A percentile compares a stretch with the other conserved stretches of the same genome.
Conservation (phyloP, 2,329 filamentous ascomycete species). For the Fusarium phyllophilum region DNA sequence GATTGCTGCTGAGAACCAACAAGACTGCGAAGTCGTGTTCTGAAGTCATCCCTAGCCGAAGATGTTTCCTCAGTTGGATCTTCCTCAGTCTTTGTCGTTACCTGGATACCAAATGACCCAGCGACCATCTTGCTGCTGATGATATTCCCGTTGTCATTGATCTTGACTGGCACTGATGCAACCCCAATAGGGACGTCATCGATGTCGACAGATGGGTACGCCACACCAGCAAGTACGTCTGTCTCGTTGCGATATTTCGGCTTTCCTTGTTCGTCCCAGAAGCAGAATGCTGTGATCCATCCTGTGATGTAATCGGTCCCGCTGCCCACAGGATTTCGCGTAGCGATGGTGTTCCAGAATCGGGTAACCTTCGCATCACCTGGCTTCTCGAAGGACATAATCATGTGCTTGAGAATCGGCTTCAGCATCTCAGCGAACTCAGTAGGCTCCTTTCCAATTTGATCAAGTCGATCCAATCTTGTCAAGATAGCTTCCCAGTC, state of each 20-base stretch:
- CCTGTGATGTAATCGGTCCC: neutral
- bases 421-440: neutral
- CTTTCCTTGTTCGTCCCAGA: neutral
- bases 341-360: neutral
- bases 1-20: neutral
- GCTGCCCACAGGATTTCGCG: neutral
- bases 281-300: neutral
- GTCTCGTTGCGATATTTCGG: neutral
- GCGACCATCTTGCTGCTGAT: neutral
- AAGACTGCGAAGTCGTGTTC: neutral
- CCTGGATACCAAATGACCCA: neutral
- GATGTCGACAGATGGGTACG: neutral
- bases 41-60: neutral
- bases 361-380: neutral
- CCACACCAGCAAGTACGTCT: neutral
- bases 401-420: neutral
- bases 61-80: neutral
- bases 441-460: neutral
- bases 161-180: neutral
- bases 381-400: neutral
- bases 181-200: neutral
- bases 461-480: neutral
- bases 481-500: neutral
- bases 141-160: neutral
- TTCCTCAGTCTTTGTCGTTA: neutral